A percentile compares a stretch with the other conserved stretches of the same genome.
Conservation (phyloP, 208 protist genomes). For the Acanthamoeba pearcei region DNA sequence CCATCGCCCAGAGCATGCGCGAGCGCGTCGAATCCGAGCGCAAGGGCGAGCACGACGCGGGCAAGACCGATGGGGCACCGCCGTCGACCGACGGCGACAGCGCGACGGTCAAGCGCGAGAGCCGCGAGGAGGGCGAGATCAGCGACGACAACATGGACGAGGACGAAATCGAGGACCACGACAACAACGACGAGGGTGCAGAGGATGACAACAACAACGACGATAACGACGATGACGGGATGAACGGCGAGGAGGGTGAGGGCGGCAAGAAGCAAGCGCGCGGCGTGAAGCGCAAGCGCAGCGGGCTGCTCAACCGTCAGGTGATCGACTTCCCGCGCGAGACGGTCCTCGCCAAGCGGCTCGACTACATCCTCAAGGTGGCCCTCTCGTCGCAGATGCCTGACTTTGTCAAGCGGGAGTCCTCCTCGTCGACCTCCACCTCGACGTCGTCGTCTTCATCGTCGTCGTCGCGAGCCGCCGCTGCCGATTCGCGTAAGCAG, state of each 20-base stretch:
- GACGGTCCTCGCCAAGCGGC: slow-evolving; percentile 48
- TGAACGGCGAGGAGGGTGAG: neutral
- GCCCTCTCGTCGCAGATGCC: slow-evolving; percentile 20
- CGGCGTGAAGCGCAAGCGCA: slow-evolving; percentile 10
- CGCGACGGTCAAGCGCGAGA: neutral
- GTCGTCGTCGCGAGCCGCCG: neutral
- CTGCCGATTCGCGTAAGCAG: neutral
- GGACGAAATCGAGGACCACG: neutral
- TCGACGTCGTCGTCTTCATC: neutral
- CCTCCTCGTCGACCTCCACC: neutral
- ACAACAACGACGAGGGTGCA: neutral
- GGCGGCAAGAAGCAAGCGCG: neutral
- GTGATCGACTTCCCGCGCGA: slow-evolving; percentile 68
- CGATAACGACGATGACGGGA: neutral
- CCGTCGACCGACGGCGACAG: neutral
- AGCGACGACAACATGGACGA: slow-evolving; percentile 17
- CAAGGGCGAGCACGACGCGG: slow-evolving; percentile 19
- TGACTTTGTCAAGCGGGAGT: slow-evolving; percentile 33
- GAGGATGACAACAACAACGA: neutral
- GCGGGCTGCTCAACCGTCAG: slow-evolving; percentile 11
- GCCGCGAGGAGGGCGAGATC: slow-evolving; percentile 44
- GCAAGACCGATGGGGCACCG: neutral
- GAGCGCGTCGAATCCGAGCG: slow-evolving; percentile 43
- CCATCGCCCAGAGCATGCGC: slow-evolving; percentile 46
- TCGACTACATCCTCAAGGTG: slow-evolving; percentile 73